phyloP scores from a whole-genome alignment of 305 asterid genomes.

The Rubia tinctorum region DNA sequence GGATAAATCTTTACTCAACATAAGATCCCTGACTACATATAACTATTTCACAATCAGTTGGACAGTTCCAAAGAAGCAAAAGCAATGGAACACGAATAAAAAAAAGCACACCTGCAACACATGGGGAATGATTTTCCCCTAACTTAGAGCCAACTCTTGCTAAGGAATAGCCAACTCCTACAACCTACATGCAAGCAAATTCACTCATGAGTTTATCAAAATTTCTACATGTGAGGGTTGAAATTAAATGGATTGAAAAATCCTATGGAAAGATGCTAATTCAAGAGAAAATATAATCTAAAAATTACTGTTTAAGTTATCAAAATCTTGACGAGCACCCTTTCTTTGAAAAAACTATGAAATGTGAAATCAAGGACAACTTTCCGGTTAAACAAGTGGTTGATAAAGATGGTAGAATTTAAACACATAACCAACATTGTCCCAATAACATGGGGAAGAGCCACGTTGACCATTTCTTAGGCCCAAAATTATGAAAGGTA shows the following conservation, averaged over 20 bases:
- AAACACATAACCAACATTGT: not conserved
- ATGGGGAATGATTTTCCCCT: no score
- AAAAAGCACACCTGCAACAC: no score
- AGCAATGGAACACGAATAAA: no score
- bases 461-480: not conserved
- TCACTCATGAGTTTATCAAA: conserved; percentile 12
- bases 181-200: conserved; percentile 62
- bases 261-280: not conserved
- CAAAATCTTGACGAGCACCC: not conserved
- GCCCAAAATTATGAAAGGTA: not conserved
- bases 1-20: no score
- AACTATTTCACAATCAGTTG: no score
- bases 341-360: not conserved
- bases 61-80: no score
- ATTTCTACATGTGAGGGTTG: not conserved
- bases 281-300: not conserved
- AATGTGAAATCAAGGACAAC: not conserved
- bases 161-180: conserved; percentile 84
- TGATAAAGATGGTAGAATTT: no score
- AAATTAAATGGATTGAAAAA: not conserved
- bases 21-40: no score
- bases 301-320: not conserved
- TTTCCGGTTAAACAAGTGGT: not conserved
- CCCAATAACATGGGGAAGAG: not conserved
- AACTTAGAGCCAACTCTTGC: no score